phyloP scores from a whole-genome alignment of 257 asterid genomes.

The Handroanthus guayacan region DNA sequence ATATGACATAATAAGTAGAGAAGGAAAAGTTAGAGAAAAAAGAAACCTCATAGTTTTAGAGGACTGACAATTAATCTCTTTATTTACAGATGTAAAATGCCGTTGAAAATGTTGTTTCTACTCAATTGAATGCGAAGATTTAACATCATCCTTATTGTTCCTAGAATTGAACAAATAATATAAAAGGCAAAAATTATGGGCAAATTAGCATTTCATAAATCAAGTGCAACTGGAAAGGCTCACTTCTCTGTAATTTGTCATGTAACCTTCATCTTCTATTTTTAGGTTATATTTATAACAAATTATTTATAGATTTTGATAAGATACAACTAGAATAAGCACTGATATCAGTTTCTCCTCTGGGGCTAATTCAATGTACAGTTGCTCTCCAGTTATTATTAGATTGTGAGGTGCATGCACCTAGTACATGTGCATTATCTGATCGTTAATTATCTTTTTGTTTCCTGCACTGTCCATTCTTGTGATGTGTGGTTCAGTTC shows the following conservation, averaged over 20 bases:
- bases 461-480: conserved; percentile 7
- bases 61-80: neutral
- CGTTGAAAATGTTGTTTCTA: neutral
- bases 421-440: neutral
- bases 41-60: neutral
- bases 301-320: neutral
- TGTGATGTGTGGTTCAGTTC: neutral
- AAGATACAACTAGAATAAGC: neutral
- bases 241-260: too few relatives aligned
- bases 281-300: neutral
- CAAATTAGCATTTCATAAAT: neutral
- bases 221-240: neutral
- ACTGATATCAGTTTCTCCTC: neutral
- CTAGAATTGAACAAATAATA: conserved; percentile 2
- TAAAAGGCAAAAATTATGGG: neutral
- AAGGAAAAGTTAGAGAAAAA: neutral
- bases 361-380: neutral
- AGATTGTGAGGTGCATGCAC: neutral
- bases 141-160: neutral
- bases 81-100: conserved; percentile 8
- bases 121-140: neutral
- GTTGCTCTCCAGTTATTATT: neutral
- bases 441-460: conserved; percentile 4
- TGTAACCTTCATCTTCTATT: too few relatives aligned
- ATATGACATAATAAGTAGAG: neutral